Base-by-base conservation (phyloP, 2,329 filamentous ascomycete species). In the Penicillium rolfsii region DNA sequence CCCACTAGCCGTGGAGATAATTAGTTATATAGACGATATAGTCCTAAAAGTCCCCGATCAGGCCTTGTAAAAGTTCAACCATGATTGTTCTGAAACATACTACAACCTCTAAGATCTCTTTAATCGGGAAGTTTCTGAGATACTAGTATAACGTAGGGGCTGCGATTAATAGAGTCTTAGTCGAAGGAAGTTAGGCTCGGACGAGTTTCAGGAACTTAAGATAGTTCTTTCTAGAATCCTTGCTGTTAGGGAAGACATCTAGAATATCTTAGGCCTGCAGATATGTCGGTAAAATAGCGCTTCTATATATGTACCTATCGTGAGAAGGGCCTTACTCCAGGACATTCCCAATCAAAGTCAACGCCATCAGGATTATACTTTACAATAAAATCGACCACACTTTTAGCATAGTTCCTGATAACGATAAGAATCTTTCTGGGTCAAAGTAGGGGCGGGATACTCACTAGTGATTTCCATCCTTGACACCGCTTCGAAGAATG, bases 281-380 rank as follows among this genome's bases (percentile, higher is more conserved):
- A 30, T 30, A 30, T 30, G 3, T 30, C 28, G 8, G 28, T 30
- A 22, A 22, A 22, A 22, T 22, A 22, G 19, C 19, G 19, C 19
- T 8, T 30, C 5, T 5, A 8, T 1, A 5, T 30, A 8, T 30
- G 3, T 30, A 30, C 8, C 28, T 1, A 30, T 30, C 2, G 8
- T 8, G 28, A 8, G 28, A 30, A 30, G 19, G 28, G 28, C 8
- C 30, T 33, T 33, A 33, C 30, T 6, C 30, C 30, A 8, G 30
- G 30, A 8, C 2, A 33, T 11, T 75, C 79, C 65, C 71, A 77
- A 48, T 81, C 78, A 57, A 76, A 64, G 57, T 77, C 74, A 6
- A 78, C 68, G 0, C 81, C 81, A 50, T 82, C 80, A 0, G 83
- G 64, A 3, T 69, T 66, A 26, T 80, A 43, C 35, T 81, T 45